Conservation (phyloP, 495 filamentous ascomycete species). For the Neurospora tetrasperma region DNA sequence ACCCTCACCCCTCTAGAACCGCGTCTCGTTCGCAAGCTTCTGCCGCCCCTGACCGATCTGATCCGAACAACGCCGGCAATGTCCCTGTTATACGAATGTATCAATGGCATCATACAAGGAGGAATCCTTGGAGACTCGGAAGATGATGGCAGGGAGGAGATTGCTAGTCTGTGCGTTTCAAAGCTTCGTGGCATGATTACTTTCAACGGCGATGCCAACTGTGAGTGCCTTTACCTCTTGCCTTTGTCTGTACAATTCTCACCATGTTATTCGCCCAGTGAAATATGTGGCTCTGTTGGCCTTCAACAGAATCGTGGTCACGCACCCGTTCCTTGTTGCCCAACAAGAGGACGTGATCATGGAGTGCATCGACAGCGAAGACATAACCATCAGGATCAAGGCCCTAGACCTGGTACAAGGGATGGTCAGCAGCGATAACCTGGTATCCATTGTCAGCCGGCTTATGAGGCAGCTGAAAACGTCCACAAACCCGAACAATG, state of each 20-base stretch:
- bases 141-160: constrained; percentile 74
- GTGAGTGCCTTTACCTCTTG: constrained; percentile 38
- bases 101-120: constrained; percentile 95
- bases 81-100: constrained; percentile 95
- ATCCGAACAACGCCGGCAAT: constrained; percentile 92
- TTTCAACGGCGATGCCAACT: constrained; percentile 83
- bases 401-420: constrained; percentile 82
- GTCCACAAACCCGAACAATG: constrained; percentile 27
- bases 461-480: constrained; percentile 71
- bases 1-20: constrained; percentile 90
- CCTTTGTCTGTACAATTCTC: too few relatives aligned
- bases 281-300: constrained; percentile 96
- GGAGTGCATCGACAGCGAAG: constrained; percentile 86
- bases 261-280: constrained; percentile 37
- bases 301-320: constrained; percentile 84
- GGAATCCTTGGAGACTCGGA: constrained; percentile 77
- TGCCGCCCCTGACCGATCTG: constrained; percentile 85
- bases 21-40: constrained; percentile 78
- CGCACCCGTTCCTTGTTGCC: constrained; percentile 77
- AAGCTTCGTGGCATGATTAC: constrained; percentile 92
- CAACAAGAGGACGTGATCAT: constrained; percentile 92
- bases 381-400: constrained; percentile 92
- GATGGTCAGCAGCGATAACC: constrained; percentile 79
- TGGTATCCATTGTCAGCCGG: constrained; percentile 73
- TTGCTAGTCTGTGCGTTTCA: constrained; percentile 83